Evolutionary conservation across 352 stramenopile species (phyloP).

Genomic region (Phytophthora pisi): DNA sequence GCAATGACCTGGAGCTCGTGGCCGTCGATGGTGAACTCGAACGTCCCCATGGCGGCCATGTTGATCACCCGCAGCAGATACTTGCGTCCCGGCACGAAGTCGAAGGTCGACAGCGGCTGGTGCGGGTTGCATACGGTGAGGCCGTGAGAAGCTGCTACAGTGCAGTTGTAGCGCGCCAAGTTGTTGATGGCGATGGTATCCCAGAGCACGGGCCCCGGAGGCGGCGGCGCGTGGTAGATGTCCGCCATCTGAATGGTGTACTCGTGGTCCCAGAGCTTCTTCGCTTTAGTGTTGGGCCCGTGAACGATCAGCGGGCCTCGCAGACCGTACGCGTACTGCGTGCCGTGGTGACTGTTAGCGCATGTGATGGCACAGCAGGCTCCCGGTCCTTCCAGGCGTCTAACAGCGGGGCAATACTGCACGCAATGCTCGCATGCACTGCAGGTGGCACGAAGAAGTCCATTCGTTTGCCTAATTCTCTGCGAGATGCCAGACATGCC

Average conservation of each 20-base stretch:
- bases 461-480: neutral
- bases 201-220: slow-evolving; percentile 24
- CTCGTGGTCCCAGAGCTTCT: slow-evolving; percentile 29
- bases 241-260: slow-evolving; percentile 36
- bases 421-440: too few relatives aligned
- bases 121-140: slow-evolving; percentile 23
- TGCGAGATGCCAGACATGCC: slow-evolving; percentile 36
- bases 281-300: slow-evolving; percentile 1
- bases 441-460: too few relatives aligned
- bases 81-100: slow-evolving; percentile 23
- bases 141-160: slow-evolving; percentile 2
- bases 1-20: slow-evolving; percentile 41
- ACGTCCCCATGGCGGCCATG: slow-evolving; percentile 28
- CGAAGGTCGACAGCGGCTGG: slow-evolving; percentile 25
- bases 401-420: too few relatives aligned
- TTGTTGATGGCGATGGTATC: slow-evolving; percentile 40
- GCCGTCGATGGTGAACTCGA: slow-evolving; percentile 44
- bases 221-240: slow-evolving; percentile 32
- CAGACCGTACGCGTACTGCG: slow-evolving; percentile 39
- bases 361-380: too few relatives aligned
- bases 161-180: slow-evolving; percentile 34
- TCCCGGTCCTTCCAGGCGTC: too few relatives aligned
- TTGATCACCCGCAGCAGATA: slow-evolving; percentile 44
- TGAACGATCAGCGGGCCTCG: slow-evolving; percentile 44
- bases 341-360: slow-evolving; percentile 38